A percentile compares a stretch with the other conserved stretches of the same genome.
Evolutionary conservation across 257 asterid species (phyloP).

Genomic region (Echites panduratus): DNA sequence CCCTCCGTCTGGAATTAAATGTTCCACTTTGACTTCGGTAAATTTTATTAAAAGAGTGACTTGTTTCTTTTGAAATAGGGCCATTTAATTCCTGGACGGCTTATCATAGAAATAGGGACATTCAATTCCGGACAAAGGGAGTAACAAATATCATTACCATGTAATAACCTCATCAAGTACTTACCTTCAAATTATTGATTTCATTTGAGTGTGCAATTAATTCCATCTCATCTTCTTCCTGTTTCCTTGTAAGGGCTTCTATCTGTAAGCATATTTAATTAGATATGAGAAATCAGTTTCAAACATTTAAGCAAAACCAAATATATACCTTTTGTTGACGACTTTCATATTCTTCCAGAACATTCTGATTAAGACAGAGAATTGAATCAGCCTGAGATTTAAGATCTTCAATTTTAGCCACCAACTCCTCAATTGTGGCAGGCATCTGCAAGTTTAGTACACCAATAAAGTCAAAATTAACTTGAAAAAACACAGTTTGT

Average conservation of each 20-base stretch:
- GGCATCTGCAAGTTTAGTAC: slow-evolving; percentile 64
- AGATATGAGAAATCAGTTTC: slow-evolving; percentile 8
- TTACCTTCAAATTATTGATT: slow-evolving; percentile 70
- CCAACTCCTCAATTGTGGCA: slow-evolving; percentile 77
- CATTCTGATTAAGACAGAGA: slow-evolving; percentile 72
- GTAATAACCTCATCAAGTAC: not conserved
- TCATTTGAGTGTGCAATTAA: slow-evolving; percentile 37
- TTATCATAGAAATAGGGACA: too few species aligned
- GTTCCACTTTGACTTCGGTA: too few species aligned
- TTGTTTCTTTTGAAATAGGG: too few species aligned
- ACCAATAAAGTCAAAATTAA: not conserved
- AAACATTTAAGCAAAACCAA: slow-evolving; percentile 11
- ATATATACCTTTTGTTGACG: slow-evolving; percentile 60
- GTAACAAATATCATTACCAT: not conserved
- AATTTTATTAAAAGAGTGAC: too few species aligned
- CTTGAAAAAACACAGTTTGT: not conserved
- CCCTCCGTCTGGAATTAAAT: too few species aligned
- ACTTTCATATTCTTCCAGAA: slow-evolving; percentile 82
- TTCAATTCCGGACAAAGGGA: too few species aligned
- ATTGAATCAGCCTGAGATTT: slow-evolving; percentile 76
- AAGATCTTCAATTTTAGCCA: slow-evolving; percentile 73
- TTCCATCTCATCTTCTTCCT: slow-evolving; percentile 56
- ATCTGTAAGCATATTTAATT: slow-evolving; percentile 48
- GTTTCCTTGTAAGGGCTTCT: slow-evolving; percentile 51
- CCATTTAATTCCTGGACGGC: too few species aligned